phyloP scores from a whole-genome alignment of 495 filamentous ascomycete genomes.

The Xylaria intraflava region DNA sequence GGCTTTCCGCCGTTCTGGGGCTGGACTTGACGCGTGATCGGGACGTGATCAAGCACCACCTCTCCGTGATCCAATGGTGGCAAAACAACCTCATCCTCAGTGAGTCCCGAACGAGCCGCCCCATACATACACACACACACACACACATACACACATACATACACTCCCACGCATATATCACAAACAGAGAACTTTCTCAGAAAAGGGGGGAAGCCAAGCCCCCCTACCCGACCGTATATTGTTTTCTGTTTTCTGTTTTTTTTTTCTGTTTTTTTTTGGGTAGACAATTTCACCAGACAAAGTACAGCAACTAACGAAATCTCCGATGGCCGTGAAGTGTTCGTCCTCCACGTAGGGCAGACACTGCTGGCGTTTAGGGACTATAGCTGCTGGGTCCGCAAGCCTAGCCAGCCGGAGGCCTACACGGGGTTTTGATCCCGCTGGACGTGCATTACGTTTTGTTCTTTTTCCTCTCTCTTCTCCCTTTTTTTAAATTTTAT shows the following conservation, averaged over 20 bases:
- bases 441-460: too few relatives aligned
- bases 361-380: conserved; percentile 19
- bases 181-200: too few relatives aligned
- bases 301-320: background rate
- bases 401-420: background rate
- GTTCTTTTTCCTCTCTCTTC: too few relatives aligned
- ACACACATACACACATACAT: background rate
- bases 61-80: conserved; percentile 45
- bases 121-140: background rate
- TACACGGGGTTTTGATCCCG: background rate
- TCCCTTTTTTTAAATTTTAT: too few relatives aligned
- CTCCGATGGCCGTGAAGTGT: conserved; percentile 22
- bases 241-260: too few relatives aligned
- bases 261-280: too few relatives aligned
- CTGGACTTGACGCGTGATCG: conserved; percentile 34
- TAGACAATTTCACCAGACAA: too few relatives aligned
- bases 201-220: background rate
- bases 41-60: conserved; percentile 33
- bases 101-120: background rate
- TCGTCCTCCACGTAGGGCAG: conserved; percentile 36
- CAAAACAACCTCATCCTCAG: conserved; percentile 47
- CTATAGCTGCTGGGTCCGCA: conserved; percentile 16
- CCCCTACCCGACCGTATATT: too few relatives aligned
- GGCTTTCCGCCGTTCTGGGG: conserved; percentile 44
- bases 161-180: background rate